Base-by-base conservation (phyloP, 139 green algal species). In the Chlorella sp. region DNA sequence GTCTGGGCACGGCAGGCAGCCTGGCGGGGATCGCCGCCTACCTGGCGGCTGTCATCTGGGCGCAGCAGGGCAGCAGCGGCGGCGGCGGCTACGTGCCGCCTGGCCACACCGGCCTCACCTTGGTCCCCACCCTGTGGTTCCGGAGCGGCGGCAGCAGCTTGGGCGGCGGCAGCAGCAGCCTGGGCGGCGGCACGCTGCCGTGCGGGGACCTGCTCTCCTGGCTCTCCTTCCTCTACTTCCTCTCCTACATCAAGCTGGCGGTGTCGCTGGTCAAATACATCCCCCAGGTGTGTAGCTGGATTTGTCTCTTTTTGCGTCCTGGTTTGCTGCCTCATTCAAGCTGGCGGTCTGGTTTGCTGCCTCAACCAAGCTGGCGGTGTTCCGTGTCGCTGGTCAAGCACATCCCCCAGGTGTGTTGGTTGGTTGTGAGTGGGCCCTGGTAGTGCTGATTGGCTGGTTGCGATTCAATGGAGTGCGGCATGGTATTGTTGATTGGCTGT, bases 241-340 rank as follows among this genome's bases (percentile, higher is more conserved):
- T 93, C 9, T 90, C 83, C 26, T 92, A 87, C 62, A 68, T 95
- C 51, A 94, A 93, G 81, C 81, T 95, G 64, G 75, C 65, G 4
- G 84, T 93, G 36, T 92, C 83, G 20, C 73, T 94, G 40, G 87
- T 94, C 51, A 94, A 95, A 84, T 95, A 94, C 73, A 91, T 91
- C 22, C 90, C 92, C 22, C 91, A 94, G 88, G 88, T 90, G 22
- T n/a, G 43, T 17, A 48, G 48, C 32, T 80, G 46, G 32, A 5
- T 72, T 38, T 67, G 58, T 17, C 22, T 67, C 58, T 22, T 30
- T 67, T 67, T 67, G 16, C 32, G 58, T 67, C 19, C 8, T 30
- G 22, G 30, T 16, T 65, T 65, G 22, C 56, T n/a, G n/a, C 56
- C 56, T 65, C 56, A 20, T 24, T 65, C 56, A 34, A 6, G 19